Evolutionary conservation across 371 early-diverging fungal species (phyloP), one percentile per base, ranked within the genome.

Genomic region (Mucor indicus): DNA sequence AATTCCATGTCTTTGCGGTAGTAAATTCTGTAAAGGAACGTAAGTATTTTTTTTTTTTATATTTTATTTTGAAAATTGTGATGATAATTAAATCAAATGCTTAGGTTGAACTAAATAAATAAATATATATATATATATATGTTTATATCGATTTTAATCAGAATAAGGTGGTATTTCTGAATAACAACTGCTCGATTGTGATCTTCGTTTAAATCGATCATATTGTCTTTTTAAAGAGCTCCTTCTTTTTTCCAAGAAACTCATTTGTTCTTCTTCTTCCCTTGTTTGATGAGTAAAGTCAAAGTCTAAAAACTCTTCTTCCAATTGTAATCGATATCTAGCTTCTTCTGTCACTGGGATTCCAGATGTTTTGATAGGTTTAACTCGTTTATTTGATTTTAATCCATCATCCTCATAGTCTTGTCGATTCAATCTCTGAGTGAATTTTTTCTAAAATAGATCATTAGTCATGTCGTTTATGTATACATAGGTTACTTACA

Each of bases 1-100:
- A 68, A 92, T 96, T 39, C 91, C 91, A n/a, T 95, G 96, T 59
- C 70, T 84, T 22, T 95, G 96, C 57, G 95, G 92, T 5, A 83
- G 93, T 17, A 64, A 63, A 44, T 74, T 65, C 41, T 91, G 92
- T 64, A 75, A 87, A 32, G 89, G 90, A 36, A 83, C 76, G 64
- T 61, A 53, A 59, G 67, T 55, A 27, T 30, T 27, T 11, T 7
- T 27, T 27, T 27, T 5, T 11, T 27, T 27, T 27, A 27, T 27
- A 27, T n/a, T n/a, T n/a, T n/a, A n/a, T n/a, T n/a, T n/a, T n/a
- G n/a, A n/a, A n/a, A n/a, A n/a, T n/a, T n/a, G n/a, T n/a, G n/a
- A n/a, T n/a, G n/a, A n/a, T n/a, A n/a, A n/a, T n/a, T n/a, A n/a
- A n/a, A n/a, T n/a, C n/a, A 27, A 27, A 7, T 27, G 29, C 29